A percentile compares a stretch with the other conserved stretches of the same genome.
phyloP scores from a whole-genome alignment of 352 stramenopile species.

The Globisporangium camurandrum region DNA sequence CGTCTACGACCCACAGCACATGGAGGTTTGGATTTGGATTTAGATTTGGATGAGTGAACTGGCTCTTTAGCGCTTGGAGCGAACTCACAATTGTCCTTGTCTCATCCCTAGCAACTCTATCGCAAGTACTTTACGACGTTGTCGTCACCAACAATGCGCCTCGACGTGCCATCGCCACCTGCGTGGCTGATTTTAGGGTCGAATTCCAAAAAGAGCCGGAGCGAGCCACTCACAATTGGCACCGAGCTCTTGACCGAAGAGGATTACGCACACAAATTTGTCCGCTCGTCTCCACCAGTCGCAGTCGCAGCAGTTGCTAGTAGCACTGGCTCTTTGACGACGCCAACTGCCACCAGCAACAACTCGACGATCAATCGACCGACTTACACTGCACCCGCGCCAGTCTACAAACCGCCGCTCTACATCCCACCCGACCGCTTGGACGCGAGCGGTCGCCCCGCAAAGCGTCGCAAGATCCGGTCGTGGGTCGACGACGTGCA shows the following conservation, averaged over 20 bases:
- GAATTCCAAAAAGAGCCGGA: conserved; percentile 31
- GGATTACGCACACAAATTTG: conserved; percentile 54
- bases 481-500: conserved; percentile 80
- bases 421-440: conserved; percentile 61
- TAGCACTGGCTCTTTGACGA: conserved; percentile 13
- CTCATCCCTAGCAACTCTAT: conserved; percentile 35
- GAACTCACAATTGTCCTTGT: not conserved
- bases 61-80: not conserved
- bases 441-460: conserved; percentile 32
- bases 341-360: conserved; percentile 18
- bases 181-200: too few relatives aligned
- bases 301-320: not conserved
- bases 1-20: conserved; percentile 56
- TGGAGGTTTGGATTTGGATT: conserved; percentile 38
- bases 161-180: too few relatives aligned
- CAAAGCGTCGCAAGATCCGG: conserved; percentile 83
- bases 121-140: conserved; percentile 76
- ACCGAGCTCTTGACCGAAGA: conserved; percentile 60
- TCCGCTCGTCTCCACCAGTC: conserved; percentile 4
- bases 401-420: conserved; percentile 63
- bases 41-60: too few relatives aligned
- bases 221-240: conserved; percentile 26
- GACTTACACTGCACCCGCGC: conserved; percentile 20
- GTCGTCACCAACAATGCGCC: conserved; percentile 29
- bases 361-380: too few relatives aligned